Evolutionary conservation across 169 alveolate genomes (phyloP).

Genomic region (Eimeria praecox): DNA sequence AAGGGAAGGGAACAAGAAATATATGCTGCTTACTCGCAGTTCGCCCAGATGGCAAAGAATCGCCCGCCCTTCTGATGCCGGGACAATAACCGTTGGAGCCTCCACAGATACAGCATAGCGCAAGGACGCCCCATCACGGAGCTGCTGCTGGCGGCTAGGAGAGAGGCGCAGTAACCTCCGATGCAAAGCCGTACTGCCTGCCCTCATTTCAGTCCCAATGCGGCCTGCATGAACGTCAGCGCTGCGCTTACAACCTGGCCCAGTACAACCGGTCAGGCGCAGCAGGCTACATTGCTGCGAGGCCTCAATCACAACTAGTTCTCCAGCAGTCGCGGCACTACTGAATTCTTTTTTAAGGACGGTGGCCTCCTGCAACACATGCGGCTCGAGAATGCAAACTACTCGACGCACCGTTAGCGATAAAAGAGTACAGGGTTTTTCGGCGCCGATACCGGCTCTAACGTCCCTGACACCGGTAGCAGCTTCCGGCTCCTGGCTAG

Average conservation of each 20-base stretch:
- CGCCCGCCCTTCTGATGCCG: constrained; percentile 58
- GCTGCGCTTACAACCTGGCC: not conserved
- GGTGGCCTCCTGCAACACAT: constrained; percentile 13
- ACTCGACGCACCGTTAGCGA: constrained; percentile 35
- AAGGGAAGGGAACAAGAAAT: not conserved
- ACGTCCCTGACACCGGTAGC: not conserved
- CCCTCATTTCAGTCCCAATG: not conserved
- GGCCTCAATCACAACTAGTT: not conserved
- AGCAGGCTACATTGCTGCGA: constrained; percentile 59
- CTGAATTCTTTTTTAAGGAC: not conserved
- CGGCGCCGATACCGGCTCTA: too few species aligned
- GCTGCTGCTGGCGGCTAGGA: constrained; percentile 49
- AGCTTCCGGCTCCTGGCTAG: not conserved
- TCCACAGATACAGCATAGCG: constrained; percentile 38
- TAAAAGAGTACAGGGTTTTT: not conserved
- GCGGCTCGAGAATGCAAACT: constrained; percentile 28
- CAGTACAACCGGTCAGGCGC: not conserved
- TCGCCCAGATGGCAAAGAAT: constrained; percentile 61
- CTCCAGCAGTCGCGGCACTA: constrained; percentile 38
- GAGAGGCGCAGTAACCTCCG: not conserved
- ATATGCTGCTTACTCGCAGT: constrained; percentile 27
- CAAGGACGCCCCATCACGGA: constrained; percentile 31
- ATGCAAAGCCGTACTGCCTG: not conserved
- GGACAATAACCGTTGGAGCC: constrained; percentile 67
- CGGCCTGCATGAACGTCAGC: not conserved